Evolutionary conservation across 2,329 filamentous ascomycete species (phyloP), one percentile per base, ranked within the genome.

Genomic region (Cladosporium sp.): DNA sequence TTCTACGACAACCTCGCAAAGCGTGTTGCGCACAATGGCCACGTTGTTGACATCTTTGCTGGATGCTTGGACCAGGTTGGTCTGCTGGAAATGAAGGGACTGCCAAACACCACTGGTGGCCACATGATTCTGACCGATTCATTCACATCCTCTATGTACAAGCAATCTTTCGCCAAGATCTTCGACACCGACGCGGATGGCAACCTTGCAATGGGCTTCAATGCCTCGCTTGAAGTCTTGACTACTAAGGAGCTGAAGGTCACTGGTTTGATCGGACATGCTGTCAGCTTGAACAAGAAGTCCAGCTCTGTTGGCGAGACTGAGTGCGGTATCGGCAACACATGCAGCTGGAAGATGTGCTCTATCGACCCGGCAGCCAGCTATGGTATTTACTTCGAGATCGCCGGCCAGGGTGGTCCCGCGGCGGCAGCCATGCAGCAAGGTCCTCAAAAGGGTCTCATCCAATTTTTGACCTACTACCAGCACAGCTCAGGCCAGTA

Each of bases 311-410:
- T 99, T 14, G 95, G 95, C 63, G 95, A 99, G 82, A 98, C 95
- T 0, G 95, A 99, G 78, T 97, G 94, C 74, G 95, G 95, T 75
- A 97, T 99, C 73, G 95, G 95, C 70, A 98, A 98, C 77, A 99
- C 95, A 0, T 98, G 94, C 80, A 94, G 93, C 3, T 99, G 95
- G 95, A 99, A 99, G 82, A 97, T 99, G 94, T 98, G 95, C 75
- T 93, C 93, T 71, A 97, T 99, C 71, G 93, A 98, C 74, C 95
- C 95, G 12, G 90, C 89, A 65, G 89, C 95, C 36, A 97, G 93
- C 74, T 98, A 98, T 74, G 95, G 93, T 68, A 87, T 99, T 69
- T 99, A 98, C 81, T 99, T 98, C 74, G 95, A 99, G 79, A 96
- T 99, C 76, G 94, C 95, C 57, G 92, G 91, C 73, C 95, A 98